Conservation (phyloP, 2,329 filamentous ascomycete genomes). For the Calonectria henricotiae region DNA sequence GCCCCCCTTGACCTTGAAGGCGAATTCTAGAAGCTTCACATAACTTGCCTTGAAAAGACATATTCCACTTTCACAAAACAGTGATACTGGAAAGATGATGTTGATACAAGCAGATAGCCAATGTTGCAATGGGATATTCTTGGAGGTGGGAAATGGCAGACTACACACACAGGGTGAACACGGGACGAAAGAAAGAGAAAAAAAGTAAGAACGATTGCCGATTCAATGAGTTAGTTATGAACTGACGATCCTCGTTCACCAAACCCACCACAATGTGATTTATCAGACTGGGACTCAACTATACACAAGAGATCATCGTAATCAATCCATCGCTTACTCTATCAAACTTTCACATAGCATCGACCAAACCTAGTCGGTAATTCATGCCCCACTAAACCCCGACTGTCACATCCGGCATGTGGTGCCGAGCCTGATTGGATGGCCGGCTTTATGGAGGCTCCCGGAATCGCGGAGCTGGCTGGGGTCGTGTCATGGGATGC, state of each 20-base stretch:
- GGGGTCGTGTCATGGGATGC: conserved; percentile 21
- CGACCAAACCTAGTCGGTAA: conserved; percentile 23
- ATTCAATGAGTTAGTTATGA: conserved; percentile 3
- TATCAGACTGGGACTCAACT: conserved; percentile 2
- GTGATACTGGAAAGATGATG: neutral
- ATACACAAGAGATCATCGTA: conserved; percentile 10
- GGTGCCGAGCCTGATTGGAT: conserved; percentile 53
- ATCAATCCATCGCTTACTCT: conserved; percentile 13
- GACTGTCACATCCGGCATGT: conserved; percentile 43
- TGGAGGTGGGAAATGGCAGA: neutral
- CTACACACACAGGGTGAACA: neutral
- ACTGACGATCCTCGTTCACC: conserved; percentile 13
- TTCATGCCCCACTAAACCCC: conserved; percentile 39
- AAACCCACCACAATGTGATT: conserved; percentile 5
- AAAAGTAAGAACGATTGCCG: conserved; percentile 1
- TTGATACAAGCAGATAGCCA: neutral
- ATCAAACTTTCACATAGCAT: conserved; percentile 22
- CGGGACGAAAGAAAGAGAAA: neutral
- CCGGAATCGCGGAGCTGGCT: conserved; percentile 51
- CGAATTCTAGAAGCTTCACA: conserved; percentile 10
- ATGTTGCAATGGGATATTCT: neutral
- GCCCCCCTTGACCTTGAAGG: conserved; percentile 6
- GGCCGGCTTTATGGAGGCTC: conserved; percentile 49
- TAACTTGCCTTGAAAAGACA: neutral
- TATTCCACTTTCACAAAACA: too few relatives aligned